These are phyloP conservation scores for Aegle marmelos DNA, from an alignment of 345 rosid species.

Conservation along the genomic window DNA sequence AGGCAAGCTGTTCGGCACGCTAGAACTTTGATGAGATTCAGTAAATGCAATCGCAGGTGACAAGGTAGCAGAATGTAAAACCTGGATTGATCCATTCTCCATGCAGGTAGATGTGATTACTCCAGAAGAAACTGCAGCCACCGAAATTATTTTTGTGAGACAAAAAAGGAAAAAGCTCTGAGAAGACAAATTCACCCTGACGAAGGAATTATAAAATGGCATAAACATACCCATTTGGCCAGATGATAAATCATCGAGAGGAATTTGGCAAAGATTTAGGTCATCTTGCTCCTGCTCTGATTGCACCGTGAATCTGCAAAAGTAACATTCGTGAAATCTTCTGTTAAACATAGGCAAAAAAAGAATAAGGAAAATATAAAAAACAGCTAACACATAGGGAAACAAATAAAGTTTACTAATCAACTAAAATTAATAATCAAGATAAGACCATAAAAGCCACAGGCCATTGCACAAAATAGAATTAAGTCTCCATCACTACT, in stretches of 20 bases:
- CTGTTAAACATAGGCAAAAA: not conserved
- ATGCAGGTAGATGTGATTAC: constrained; percentile 38
- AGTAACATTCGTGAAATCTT: not conserved
- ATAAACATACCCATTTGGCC: constrained; percentile 47
- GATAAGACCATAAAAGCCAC: constrained; percentile 3
- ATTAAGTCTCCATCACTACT: not conserved
- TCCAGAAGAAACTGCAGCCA: constrained; percentile 46
- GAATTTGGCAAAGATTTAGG: constrained; percentile 33
- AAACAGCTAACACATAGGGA: not conserved
- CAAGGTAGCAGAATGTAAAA: constrained; percentile 38
- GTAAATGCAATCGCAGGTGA: constrained; percentile 47
- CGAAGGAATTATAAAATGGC: constrained; percentile 3
- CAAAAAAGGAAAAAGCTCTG: not conserved
- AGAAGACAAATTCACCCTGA: constrained; percentile 13
- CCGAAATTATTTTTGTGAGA: constrained; percentile 24
- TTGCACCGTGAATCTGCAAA: constrained; percentile 48
- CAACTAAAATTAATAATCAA: not conserved
- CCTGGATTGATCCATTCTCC: constrained; percentile 58
- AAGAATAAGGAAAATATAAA: not conserved
- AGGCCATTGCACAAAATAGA: not conserved
- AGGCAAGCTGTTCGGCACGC: constrained; percentile 63
- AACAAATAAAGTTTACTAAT: not conserved
- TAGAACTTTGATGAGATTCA: constrained; percentile 62
- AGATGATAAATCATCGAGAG: constrained; percentile 41
- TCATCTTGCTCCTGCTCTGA: constrained; percentile 52